Percentiles rank a stretch among this genome's conserved stretches.
phyloP scores from a whole-genome alignment of 176 grass and related monocot species.

The Aegilops tauschii region DNA sequence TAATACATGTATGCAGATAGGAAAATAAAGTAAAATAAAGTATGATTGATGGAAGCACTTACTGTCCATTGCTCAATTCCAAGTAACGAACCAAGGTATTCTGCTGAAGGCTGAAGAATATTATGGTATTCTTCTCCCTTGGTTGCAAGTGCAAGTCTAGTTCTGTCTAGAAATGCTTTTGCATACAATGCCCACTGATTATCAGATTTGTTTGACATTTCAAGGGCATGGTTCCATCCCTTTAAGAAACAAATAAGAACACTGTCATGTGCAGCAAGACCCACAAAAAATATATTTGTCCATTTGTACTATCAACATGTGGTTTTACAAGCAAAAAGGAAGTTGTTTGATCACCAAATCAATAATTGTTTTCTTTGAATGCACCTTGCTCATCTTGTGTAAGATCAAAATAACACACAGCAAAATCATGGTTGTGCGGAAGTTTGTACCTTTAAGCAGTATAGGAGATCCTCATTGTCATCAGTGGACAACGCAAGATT shows the following conservation, averaged over 20 bases:
- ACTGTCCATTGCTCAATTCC: conserved; percentile 76
- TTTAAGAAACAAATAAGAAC: conserved; percentile 36
- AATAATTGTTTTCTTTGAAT: neutral
- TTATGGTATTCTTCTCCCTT: conserved; percentile 84
- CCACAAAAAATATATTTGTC: neutral
- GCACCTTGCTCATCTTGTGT: neutral
- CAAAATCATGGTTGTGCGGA: neutral
- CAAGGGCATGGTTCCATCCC: conserved; percentile 86
- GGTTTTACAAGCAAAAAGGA: neutral
- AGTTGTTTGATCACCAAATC: neutral
- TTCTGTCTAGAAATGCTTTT: conserved; percentile 96
- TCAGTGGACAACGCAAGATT: conserved; percentile 92
- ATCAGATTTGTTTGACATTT: conserved; percentile 67
- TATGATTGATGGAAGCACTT: conserved; percentile 38
- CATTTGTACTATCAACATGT: neutral
- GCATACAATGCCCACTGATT: conserved; percentile 88
- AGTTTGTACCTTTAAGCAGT: conserved; percentile 78
- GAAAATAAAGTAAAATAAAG: conserved; percentile 12
- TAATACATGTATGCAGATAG: conserved; percentile 5
- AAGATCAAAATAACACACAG: neutral
- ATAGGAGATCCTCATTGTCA: conserved; percentile 89
- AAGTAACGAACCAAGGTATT: conserved; percentile 93
- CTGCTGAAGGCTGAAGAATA: conserved; percentile 82
- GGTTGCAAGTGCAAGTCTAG: conserved; percentile 81
- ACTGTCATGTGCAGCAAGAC: neutral